These are phyloP conservation scores for Periconia sp. DNA, from an alignment of 2,329 filamentous ascomycete species.

Conservation along the genomic window DNA sequence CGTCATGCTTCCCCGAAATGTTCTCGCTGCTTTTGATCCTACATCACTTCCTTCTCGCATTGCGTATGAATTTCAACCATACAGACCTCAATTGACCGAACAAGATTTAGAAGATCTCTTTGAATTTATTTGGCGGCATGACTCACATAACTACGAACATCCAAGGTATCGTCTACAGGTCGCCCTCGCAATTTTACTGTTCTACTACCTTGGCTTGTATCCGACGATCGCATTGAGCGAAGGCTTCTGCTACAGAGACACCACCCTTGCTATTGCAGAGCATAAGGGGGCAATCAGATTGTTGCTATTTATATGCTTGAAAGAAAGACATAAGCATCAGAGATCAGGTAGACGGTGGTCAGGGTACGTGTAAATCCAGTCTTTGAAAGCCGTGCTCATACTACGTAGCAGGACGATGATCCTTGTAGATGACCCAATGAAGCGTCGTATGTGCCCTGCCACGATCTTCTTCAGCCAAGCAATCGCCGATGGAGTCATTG, in stretches of 20 bases:
- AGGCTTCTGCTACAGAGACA: conserved; percentile 2
- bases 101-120: neutral
- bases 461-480: neutral
- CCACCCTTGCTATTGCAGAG: neutral
- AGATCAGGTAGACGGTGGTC: neutral
- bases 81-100: neutral
- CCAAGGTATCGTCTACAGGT: neutral
- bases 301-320: neutral
- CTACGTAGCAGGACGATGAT: neutral
- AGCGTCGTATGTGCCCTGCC: neutral
- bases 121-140: neutral
- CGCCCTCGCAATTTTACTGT: neutral
- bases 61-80: conserved; percentile 3
- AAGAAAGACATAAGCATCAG: neutral
- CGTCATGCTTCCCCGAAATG: too few relatives aligned
- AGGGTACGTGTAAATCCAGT: neutral
- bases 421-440: neutral
- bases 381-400: neutral
- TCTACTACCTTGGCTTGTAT: conserved; percentile 1
- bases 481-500: neutral
- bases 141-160: neutral
- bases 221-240: conserved; percentile 1
- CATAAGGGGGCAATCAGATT: neutral
- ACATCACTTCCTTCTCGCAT: neutral
- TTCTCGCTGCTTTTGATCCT: too few relatives aligned